A percentile compares a stretch with the other conserved stretches of the same genome.
Evolutionary conservation across 768 basidiomycete species (phyloP).

Genomic region (Macrolepiota dolichaula): DNA sequence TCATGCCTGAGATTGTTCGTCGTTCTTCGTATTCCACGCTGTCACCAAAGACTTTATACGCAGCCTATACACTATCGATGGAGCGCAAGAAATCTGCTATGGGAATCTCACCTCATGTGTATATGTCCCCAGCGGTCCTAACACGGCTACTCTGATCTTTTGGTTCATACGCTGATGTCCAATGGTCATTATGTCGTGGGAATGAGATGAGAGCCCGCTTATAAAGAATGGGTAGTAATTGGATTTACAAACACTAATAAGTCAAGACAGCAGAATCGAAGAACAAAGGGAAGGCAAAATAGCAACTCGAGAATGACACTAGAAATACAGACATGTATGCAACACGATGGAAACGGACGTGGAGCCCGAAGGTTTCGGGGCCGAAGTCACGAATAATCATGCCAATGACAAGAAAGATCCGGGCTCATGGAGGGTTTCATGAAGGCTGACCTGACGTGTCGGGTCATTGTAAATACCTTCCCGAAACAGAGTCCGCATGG

Average conservation of each 20-base stretch:
- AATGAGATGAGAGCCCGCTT: background rate
- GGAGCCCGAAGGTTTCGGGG: constrained; percentile 7
- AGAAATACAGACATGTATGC: constrained; percentile 1
- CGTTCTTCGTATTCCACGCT: constrained; percentile 30
- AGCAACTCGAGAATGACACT: background rate
- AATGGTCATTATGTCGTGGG: constrained; percentile 8
- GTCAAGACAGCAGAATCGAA: background rate
- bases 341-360: constrained; percentile 1
- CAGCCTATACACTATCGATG: constrained; percentile 29
- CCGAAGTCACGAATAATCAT: constrained; percentile 11
- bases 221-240: too few relatives aligned
- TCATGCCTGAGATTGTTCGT: constrained; percentile 32
- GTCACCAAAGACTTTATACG: constrained; percentile 33
- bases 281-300: background rate
- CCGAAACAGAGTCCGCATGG: constrained; percentile 29
- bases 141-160: constrained; percentile 41
- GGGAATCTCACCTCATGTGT: constrained; percentile 45
- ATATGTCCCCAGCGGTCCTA: constrained; percentile 72
- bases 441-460: constrained; percentile 25
- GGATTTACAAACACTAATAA: constrained; percentile 1
- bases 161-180: background rate
- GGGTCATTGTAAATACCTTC: constrained; percentile 20
- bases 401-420: constrained; percentile 32
- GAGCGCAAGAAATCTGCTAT: background rate
- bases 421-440: constrained; percentile 31